Evolutionary conservation across 805 yeast species (phyloP).

Genomic region (Candida vaughaniae): DNA sequence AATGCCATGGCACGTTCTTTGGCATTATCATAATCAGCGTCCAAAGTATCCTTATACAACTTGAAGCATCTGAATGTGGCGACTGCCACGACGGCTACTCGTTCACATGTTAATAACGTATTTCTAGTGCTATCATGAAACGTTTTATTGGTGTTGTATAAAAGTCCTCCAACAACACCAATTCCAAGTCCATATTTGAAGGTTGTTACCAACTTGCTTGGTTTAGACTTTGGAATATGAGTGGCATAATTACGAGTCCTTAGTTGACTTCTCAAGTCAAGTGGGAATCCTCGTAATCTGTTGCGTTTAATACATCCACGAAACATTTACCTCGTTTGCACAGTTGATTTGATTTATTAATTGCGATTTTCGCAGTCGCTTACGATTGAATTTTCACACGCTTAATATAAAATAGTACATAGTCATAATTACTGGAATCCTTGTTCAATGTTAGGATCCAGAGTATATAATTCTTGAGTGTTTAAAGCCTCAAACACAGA

Average conservation of each 20-base stretch:
- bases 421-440: slow-evolving; percentile 2
- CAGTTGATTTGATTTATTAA: no score
- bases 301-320: no score
- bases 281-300: no score
- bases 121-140: slow-evolving; percentile 35
- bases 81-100: slow-evolving; percentile 61
- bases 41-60: slow-evolving; percentile 61
- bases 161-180: slow-evolving; percentile 25
- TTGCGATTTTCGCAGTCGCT: no score
- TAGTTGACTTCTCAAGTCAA: no score
- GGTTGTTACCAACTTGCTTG: neutral
- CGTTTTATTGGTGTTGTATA: slow-evolving; percentile 38
- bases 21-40: slow-evolving; percentile 36
- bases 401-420: neutral
- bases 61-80: slow-evolving; percentile 76
- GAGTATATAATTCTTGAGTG: neutral
- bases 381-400: neutral
- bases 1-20: slow-evolving; percentile 54
- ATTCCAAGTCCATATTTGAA: slow-evolving; percentile 24
- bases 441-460: neutral
- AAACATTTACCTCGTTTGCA: no score
- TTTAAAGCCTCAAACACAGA: slow-evolving; percentile 7
- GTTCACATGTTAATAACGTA: slow-evolving; percentile 35
- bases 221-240: neutral
- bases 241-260: no score